Percentiles rank a stretch among this genome's conserved stretches.
phyloP scores from a whole-genome alignment of 1,284 basidiomycete genomes.

The Coniferiporia weirii region DNA sequence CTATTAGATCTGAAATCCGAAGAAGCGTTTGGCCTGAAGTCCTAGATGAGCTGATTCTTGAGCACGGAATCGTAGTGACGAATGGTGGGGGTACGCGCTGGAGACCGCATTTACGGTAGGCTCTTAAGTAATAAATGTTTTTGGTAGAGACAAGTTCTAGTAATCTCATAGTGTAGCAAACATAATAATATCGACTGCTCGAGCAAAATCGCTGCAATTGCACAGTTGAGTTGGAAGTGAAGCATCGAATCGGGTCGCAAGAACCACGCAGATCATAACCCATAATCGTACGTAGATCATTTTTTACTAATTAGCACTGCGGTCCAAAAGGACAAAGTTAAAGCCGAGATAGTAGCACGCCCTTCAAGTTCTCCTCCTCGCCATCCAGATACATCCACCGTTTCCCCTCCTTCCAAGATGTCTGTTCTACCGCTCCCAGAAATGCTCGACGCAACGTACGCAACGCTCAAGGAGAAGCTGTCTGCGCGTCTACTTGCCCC shows the following conservation, averaged over 20 bases:
- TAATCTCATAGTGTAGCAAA: too few species aligned
- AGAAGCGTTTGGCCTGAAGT: constrained; percentile 1
- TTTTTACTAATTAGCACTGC: too few species aligned
- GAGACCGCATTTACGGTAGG: background rate
- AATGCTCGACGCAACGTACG: constrained; percentile 17
- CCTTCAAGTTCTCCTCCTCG: background rate
- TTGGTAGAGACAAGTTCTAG: too few species aligned
- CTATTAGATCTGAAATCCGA: background rate
- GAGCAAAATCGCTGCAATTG: too few species aligned
- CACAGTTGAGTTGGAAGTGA: too few species aligned
- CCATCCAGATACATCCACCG: background rate
- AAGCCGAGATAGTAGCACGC: too few species aligned
- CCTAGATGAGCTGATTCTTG: background rate
- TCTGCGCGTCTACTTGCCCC: constrained; percentile 46
- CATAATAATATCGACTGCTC: too few species aligned
- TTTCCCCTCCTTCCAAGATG: background rate
- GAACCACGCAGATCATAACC: too few species aligned
- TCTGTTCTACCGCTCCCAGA: constrained; percentile 12
- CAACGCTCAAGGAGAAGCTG: constrained; percentile 25
- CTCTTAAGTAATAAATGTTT: too few species aligned
- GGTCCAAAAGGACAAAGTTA: too few species aligned
- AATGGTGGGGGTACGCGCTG: background rate
- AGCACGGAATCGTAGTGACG: background rate
- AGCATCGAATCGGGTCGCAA: too few species aligned
- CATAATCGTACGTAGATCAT: too few species aligned